A percentile compares a stretch with the other conserved stretches of the same genome.
Evolutionary conservation across 2,329 filamentous ascomycete genomes (phyloP).

Genomic region (Sordariomycetes sp.): DNA sequence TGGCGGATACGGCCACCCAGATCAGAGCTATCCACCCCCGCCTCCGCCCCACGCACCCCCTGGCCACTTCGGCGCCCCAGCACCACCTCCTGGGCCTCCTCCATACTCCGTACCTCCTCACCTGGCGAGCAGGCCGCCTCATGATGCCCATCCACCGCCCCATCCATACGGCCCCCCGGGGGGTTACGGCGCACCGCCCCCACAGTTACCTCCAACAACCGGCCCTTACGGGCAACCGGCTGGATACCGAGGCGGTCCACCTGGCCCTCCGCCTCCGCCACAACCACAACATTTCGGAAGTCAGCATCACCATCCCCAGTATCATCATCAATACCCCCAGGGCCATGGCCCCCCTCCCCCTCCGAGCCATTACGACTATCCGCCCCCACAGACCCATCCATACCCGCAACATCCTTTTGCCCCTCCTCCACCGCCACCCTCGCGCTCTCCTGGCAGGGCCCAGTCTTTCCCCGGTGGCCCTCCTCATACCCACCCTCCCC

Average conservation of each 20-base stretch:
- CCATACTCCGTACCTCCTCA: constrained; percentile 9
- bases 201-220: constrained; percentile 5
- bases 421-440: constrained; percentile 8
- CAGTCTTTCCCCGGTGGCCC: background rate
- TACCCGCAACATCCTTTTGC: constrained; percentile 9
- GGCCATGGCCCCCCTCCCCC: constrained; percentile 11
- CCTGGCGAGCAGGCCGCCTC: constrained; percentile 8
- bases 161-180: constrained; percentile 1
- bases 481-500: background rate
- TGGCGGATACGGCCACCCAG: constrained; percentile 11
- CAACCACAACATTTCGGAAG: constrained; percentile 6
- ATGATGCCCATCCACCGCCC: constrained; percentile 6
- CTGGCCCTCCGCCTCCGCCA: background rate
- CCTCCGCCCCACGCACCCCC: constrained; percentile 10
- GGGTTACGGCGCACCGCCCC: background rate
- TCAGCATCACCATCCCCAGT: constrained; percentile 7
- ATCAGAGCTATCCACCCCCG: constrained; percentile 13
- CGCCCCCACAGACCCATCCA: constrained; percentile 7
- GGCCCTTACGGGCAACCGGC: background rate
- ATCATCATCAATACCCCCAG: constrained; percentile 9
- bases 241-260: background rate
- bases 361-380: constrained; percentile 6
- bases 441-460: background rate
- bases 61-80: constrained; percentile 10
- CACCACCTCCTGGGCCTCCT: constrained; percentile 10